Evolutionary conservation across 768 basidiomycete species (phyloP).

Genomic region (Leccinum subtestaceum): DNA sequence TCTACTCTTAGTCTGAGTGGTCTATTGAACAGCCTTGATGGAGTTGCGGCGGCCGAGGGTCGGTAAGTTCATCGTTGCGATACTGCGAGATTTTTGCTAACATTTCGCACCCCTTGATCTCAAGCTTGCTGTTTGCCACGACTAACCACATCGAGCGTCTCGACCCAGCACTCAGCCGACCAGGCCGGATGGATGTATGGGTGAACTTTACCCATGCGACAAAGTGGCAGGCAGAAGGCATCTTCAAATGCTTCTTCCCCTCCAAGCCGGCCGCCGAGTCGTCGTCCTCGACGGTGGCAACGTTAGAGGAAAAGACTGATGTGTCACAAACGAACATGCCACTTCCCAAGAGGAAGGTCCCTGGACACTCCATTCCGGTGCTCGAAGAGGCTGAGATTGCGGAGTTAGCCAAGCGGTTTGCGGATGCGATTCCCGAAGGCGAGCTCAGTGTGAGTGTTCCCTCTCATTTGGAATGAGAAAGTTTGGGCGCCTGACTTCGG

Average conservation of each 20-base stretch:
- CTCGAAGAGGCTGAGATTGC: constrained; percentile 75
- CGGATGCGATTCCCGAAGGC: constrained; percentile 79
- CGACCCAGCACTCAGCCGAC: constrained; percentile 83
- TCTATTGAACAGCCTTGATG: constrained; percentile 81
- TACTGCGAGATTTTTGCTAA: constrained; percentile 17
- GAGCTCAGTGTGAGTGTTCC: constrained; percentile 70
- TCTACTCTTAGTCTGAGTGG: constrained; percentile 85
- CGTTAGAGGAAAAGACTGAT: constrained; percentile 34
- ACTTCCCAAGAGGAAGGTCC: constrained; percentile 59
- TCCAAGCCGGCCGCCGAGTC: constrained; percentile 37
- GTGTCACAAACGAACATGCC: constrained; percentile 66
- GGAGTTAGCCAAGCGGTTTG: constrained; percentile 78
- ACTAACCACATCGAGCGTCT: constrained; percentile 93
- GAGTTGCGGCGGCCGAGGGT: constrained; percentile 82
- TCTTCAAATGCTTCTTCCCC: constrained; percentile 95
- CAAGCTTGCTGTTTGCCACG: constrained; percentile 82
- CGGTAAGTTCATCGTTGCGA: constrained; percentile 49
- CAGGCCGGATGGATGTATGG: constrained; percentile 92
- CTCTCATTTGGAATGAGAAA: background rate
- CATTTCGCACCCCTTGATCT: constrained; percentile 13
- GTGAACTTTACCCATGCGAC: constrained; percentile 88
- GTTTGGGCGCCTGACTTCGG: background rate
- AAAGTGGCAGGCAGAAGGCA: constrained; percentile 90
- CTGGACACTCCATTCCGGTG: constrained; percentile 59
- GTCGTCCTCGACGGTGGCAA: constrained; percentile 8